Percentiles rank a stretch among this genome's conserved stretches.
phyloP scores from a whole-genome alignment of 495 filamentous ascomycete genomes.

The Podospora australis region DNA sequence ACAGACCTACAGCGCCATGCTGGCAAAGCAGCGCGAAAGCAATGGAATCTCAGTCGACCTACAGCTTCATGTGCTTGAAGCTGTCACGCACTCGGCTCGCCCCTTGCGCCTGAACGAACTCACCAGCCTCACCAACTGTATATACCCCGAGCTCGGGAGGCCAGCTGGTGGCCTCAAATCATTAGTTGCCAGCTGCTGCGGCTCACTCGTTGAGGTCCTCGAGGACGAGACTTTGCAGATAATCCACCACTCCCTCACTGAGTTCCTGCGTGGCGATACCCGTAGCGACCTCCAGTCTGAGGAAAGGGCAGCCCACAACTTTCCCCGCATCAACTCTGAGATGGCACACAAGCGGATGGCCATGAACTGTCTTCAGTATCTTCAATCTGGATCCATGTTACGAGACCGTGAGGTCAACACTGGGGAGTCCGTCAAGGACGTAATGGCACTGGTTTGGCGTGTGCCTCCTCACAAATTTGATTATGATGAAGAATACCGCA shows the following conservation, averaged over 20 bases:
- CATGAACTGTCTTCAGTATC: slow-evolving; percentile 3
- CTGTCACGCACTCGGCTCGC: slow-evolving; percentile 39
- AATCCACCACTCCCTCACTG: slow-evolving; percentile 49
- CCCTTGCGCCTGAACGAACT: slow-evolving; percentile 46
- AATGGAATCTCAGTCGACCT: slow-evolving; percentile 29
- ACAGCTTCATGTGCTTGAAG: slow-evolving; percentile 37
- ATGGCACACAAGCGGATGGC: slow-evolving; percentile 14
- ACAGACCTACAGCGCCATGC: slow-evolving; percentile 36
- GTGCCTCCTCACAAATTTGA: no score
- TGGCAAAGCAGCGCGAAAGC: slow-evolving; percentile 32
- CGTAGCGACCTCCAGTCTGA: background rate
- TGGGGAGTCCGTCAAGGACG: no score
- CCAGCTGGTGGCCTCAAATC: slow-evolving; percentile 1
- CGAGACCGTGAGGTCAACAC: background rate
- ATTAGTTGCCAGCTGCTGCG: slow-evolving; percentile 25
- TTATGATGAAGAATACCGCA: no score
- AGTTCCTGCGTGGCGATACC: slow-evolving; percentile 35
- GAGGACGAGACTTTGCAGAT: slow-evolving; percentile 41
- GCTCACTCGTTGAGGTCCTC: slow-evolving; percentile 40
- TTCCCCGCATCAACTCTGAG: slow-evolving; percentile 23
- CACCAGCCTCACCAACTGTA: slow-evolving; percentile 27
- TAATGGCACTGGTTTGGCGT: no score
- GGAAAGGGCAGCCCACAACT: slow-evolving; percentile 3
- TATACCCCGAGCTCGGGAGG: slow-evolving; percentile 1
- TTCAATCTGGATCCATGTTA: slow-evolving; percentile 8